Evolutionary conservation across 805 yeast genomes (phyloP), one percentile per base, ranked within the genome.

Genomic region (Schwanniomyces occidentalis): DNA sequence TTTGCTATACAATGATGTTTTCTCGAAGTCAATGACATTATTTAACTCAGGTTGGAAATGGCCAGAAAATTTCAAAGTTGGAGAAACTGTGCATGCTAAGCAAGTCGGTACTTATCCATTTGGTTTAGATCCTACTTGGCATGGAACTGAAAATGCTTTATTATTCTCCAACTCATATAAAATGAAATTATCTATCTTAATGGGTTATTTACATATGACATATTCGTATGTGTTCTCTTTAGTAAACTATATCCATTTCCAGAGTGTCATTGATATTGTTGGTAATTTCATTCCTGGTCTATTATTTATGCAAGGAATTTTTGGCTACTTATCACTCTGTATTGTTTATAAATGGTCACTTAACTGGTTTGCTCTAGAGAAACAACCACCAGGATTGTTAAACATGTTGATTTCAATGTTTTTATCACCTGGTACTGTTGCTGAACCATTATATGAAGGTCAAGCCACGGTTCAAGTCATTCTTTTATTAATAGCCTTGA

Each of bases 361-460:
- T 31, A 93, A 93, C 69, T 93, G 99, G 99, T 67, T 78, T 36
- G 82, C 76, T 19, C 73, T 78, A 35, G 83, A 71, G 8, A 73
- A 73, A 55, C 87, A 83, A 34, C 95, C 99, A 2, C 99, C 99
- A 19, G 90, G 96, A 31, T 71, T 93, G 54, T 73, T 93, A 57
- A 93, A 93, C 61, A 93, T 89, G 95, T 74, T 93, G 51, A 93
- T 93, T 53, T 82, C 83, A 52, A 93, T 93, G 99, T 93, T 93
- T 60, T 71, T 93, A 51, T 67, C 96, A 1, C 99, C 99, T 8
- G 99, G 99, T 8, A 75, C 69, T 6, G 77, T 93, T 35, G 91
- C 80, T 22, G 96, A 85, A 44, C 82, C 76, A 32, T 69, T 93
- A 28, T 93, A 83, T 59, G 66, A 75, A 1, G 95, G 95, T 5